These are phyloP conservation scores for Trichoderma endophyticum DNA, from an alignment of 2,329 filamentous ascomycete species.

Conservation along the genomic window DNA sequence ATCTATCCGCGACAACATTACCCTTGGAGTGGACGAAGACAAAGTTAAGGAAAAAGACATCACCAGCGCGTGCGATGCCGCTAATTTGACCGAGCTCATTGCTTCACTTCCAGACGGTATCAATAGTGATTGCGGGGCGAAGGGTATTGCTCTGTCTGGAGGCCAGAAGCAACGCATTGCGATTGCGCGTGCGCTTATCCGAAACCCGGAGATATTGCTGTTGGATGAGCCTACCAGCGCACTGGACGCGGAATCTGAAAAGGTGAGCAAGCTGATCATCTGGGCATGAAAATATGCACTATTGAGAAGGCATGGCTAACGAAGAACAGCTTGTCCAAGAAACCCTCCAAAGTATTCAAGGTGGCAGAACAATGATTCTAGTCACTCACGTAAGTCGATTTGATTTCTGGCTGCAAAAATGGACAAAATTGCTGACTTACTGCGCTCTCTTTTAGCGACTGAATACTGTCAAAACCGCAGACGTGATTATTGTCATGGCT, in stretches of 20 bases:
- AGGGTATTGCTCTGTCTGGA: not conserved
- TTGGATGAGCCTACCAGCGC: conserved; percentile 57
- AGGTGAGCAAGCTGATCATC: conserved; percentile 22
- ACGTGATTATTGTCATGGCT: conserved; percentile 9
- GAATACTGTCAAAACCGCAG: conserved; percentile 11
- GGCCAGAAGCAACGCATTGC: conserved; percentile 59
- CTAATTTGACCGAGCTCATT: not conserved
- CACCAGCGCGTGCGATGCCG: not conserved
- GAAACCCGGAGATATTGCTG: conserved; percentile 34
- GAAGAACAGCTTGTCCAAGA: conserved; percentile 1
- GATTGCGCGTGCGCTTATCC: conserved; percentile 52
- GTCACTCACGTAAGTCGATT: conserved; percentile 7
- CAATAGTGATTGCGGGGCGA: not conserved
- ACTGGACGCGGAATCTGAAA: conserved; percentile 54
- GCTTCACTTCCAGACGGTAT: not conserved
- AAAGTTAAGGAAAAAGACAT: not conserved
- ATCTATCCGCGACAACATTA: not conserved
- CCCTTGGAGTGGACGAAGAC: not conserved
- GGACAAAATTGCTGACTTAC: not conserved
- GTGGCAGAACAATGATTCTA: conserved; percentile 3
- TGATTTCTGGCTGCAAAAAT: not conserved
- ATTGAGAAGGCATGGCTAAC: not conserved
- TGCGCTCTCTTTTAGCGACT: not conserved
- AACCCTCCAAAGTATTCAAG: not conserved
- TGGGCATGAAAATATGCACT: not conserved